Percentiles rank a stretch among this genome's conserved stretches.
Evolutionary conservation across 768 basidiomycete genomes (phyloP).

Genomic region (Tricholoma hemisulphureum): DNA sequence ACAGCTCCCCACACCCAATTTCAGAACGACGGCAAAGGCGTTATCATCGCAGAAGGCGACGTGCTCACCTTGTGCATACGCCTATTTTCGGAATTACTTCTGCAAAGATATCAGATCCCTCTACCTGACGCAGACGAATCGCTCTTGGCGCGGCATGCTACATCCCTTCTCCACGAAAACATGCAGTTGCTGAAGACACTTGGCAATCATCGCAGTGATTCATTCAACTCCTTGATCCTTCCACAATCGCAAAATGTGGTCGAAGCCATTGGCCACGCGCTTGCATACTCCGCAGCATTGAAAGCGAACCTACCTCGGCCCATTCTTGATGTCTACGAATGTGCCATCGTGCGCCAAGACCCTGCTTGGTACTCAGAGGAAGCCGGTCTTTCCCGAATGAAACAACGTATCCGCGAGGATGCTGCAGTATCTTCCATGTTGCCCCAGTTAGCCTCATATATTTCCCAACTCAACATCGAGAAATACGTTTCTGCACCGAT

Average conservation of each 20-base stretch:
- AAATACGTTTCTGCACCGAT: slow-evolving; percentile 54
- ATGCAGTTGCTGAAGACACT: slow-evolving; percentile 35
- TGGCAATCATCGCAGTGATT: slow-evolving; percentile 47
- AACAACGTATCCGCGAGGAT: slow-evolving; percentile 49
- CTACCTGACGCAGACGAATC: slow-evolving; percentile 51
- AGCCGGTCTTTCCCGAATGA: slow-evolving; percentile 44
- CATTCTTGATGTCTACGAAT: slow-evolving; percentile 57
- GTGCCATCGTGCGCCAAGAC: slow-evolving; percentile 50
- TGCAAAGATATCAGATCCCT: slow-evolving; percentile 49
- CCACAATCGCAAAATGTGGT: slow-evolving; percentile 53
- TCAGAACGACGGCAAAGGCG: slow-evolving; percentile 53
- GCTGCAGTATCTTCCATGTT: slow-evolving; percentile 43
- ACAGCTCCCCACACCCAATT: slow-evolving; percentile 15
- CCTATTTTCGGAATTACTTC: slow-evolving; percentile 57
- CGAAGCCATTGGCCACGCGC: slow-evolving; percentile 63
- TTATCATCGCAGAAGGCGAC: slow-evolving; percentile 58
- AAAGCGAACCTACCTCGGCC: slow-evolving; percentile 42
- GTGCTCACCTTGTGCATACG: slow-evolving; percentile 53
- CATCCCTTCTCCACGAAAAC: slow-evolving; percentile 47
- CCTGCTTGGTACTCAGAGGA: slow-evolving; percentile 61
- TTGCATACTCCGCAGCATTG: slow-evolving; percentile 56
- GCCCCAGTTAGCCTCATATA: slow-evolving; percentile 39
- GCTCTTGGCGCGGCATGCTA: slow-evolving; percentile 51
- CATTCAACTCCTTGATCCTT: slow-evolving; percentile 53
- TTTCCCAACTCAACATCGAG: slow-evolving; percentile 45